Evolutionary conservation across 2,329 filamentous ascomycete genomes (phyloP), one percentile per base, ranked within the genome.

Genomic region (Penicillium sp.): DNA sequence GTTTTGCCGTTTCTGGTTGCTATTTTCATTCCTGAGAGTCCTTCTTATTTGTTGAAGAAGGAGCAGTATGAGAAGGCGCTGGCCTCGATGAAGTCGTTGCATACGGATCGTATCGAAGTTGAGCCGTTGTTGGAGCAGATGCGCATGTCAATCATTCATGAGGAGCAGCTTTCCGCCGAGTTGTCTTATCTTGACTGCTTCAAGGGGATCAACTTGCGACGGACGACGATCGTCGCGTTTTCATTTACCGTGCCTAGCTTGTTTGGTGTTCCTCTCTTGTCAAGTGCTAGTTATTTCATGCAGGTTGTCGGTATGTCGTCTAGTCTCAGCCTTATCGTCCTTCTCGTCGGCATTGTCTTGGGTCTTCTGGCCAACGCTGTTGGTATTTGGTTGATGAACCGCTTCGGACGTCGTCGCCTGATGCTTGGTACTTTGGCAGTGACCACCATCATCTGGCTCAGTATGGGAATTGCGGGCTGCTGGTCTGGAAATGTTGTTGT

Each of bases 1-100:
- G 68, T 73, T 6, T 58, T 80, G 1, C 76, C 80, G 0, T 66
- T 82, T 14, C 3, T 78, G 19, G 65, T 81, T 16, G 72, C 80
- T 0, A 63, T 79, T 31, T 42, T 80, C 45, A 74, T 84, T 33
- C 82, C 82, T 0, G 82, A 85, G 59, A 81, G 77, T 13, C 82
- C 82, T 0, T 73, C 79, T 0, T 83, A 77, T 57, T 68, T 83
- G 1, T 67, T 84, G 1, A 75, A 79, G 3, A 78, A 75, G 52
- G 71, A 70, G 4, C 66, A 68, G 6, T 65, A 76, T 11, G 69
- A 70, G 1, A 65, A 79, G 67, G 80, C 57, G 69, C 52, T 61
- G 0, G 47, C 71, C 56, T 76, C 81, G 14, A 80, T 84, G 65
- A 75, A 74, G 50, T 79, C 81, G 47, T 78, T 87, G 49, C 79